Conservation (phyloP, 768 basidiomycete genomes). For the Lactifluus rugatus region DNA sequence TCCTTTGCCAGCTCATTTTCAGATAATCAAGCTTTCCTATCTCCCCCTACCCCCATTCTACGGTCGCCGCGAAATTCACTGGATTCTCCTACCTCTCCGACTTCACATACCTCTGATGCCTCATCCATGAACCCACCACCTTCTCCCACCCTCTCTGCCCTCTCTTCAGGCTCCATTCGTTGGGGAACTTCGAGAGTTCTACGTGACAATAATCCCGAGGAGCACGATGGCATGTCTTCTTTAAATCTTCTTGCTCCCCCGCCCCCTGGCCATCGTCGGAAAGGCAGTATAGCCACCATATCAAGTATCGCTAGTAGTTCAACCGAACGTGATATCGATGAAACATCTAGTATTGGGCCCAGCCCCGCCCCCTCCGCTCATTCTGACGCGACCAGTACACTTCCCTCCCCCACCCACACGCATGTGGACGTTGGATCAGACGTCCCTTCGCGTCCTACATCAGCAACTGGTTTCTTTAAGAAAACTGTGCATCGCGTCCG, state of each 20-base stretch:
- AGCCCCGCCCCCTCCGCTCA: slow-evolving; percentile 22
- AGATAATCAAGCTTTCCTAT: slow-evolving; percentile 8
- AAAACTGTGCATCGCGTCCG: slow-evolving; percentile 4
- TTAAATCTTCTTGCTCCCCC: slow-evolving; percentile 40
- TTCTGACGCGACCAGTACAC: slow-evolving; percentile 27
- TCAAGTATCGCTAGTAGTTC: slow-evolving; percentile 44
- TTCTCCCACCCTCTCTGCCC: slow-evolving; percentile 64
- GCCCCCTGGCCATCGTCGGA: slow-evolving; percentile 37
- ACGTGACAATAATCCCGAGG: slow-evolving; percentile 61
- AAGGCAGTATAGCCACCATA: slow-evolving; percentile 48
- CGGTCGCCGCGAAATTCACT: slow-evolving; percentile 24
- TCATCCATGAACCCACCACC: slow-evolving; percentile 41
- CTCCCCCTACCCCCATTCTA: slow-evolving; percentile 11
- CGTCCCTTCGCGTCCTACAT: slow-evolving; percentile 21
- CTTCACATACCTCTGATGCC: slow-evolving; percentile 31
- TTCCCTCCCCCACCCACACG: slow-evolving; percentile 31
- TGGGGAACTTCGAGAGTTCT: slow-evolving; percentile 48
- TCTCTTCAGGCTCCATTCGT: slow-evolving; percentile 43
- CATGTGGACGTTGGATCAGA: slow-evolving; percentile 33
- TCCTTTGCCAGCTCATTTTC: neutral
- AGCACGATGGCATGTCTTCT: slow-evolving; percentile 41
- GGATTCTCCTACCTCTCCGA: slow-evolving; percentile 26
- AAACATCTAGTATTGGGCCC: slow-evolving; percentile 14
- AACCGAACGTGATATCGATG: slow-evolving; percentile 24
- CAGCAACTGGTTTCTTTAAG: slow-evolving; percentile 19